Evolutionary conservation across 495 filamentous ascomycete genomes (phyloP).

Genomic region (Amphirosellinia nigrospora): DNA sequence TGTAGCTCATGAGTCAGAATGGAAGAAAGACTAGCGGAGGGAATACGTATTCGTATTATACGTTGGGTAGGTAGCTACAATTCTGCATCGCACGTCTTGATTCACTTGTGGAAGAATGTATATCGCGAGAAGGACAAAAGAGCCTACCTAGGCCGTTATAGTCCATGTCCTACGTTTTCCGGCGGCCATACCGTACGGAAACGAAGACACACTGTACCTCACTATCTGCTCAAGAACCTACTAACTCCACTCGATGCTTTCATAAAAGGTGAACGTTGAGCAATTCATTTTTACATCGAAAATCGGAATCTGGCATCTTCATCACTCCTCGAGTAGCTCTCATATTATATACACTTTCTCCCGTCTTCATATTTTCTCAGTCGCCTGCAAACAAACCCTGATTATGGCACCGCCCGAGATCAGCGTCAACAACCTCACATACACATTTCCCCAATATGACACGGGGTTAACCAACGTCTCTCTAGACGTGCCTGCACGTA

Average conservation of each 20-base stretch:
- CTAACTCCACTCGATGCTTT: conserved; percentile 6
- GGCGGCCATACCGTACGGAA: conserved; percentile 13
- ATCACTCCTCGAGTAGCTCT: neutral
- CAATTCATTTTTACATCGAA: neutral
- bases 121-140: neutral
- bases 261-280: conserved; percentile 4
- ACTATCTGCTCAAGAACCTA: neutral
- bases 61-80: neutral
- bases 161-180: conserved; percentile 15
- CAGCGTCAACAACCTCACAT: conserved; percentile 75
- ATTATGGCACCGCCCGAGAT: conserved; percentile 49
- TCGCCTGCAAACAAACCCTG: neutral
- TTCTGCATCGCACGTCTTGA: neutral
- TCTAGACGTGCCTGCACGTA: conserved; percentile 78
- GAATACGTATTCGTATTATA: neutral
- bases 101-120: neutral
- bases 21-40: neutral
- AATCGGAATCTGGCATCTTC: neutral
- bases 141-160: neutral
- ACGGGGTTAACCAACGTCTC: conserved; percentile 72
- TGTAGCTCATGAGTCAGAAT: neutral
- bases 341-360: neutral
- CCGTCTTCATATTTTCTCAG: neutral
- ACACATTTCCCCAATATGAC: conserved; percentile 83
- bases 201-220: neutral